Evolutionary conservation across 805 yeast species (phyloP), one percentile per base, ranked within the genome.

Genomic region (Grigorovia jiainica): DNA sequence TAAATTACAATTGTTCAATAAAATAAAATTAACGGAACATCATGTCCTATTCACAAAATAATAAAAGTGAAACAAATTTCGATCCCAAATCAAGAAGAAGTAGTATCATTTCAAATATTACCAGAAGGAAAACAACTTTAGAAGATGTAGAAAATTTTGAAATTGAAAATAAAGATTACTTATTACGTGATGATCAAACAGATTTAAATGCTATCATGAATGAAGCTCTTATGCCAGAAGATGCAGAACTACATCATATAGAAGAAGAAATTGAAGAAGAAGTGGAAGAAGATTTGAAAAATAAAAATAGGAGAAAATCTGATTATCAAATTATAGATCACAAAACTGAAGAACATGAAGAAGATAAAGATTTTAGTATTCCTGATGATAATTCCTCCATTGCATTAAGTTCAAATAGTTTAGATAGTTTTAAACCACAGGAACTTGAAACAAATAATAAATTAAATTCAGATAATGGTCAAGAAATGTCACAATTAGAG

Each of bases 101-200:
- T 10, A 27, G 31, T 27, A 27, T 27, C 15, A 27, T 27, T 10
- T 27, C 31, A 27, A 27, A 27, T 27, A 13, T 27, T 27, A 27
- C 15, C 2, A 27, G 31, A 11, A 27, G 31, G n/a, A 27, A 15
- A 13, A 27, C 11, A 27, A 27, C 31, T 13, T 27, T 27, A 16
- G 32, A 25, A 16, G 32, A 18, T 15, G 18, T 36, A 5, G 38
- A 36, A 4, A 13, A 36, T 17, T 36, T 36, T 24, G 38, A 36
- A 36, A 36, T 21, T 15, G 39, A 27, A n/a, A 19, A 36, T 18
- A 31, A 31, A 17, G 39, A 36, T n/a, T 36, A 27, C 27, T 21
- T 36, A 8, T 10, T 36, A 27, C 9, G 33, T 6, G 39, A 36
- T 29, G 25, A 36, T 16, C 21, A 9, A 16, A 16, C 18, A 11